phyloP scores from a whole-genome alignment of 106 monocot genomes.

The Cymbidium sinense region DNA sequence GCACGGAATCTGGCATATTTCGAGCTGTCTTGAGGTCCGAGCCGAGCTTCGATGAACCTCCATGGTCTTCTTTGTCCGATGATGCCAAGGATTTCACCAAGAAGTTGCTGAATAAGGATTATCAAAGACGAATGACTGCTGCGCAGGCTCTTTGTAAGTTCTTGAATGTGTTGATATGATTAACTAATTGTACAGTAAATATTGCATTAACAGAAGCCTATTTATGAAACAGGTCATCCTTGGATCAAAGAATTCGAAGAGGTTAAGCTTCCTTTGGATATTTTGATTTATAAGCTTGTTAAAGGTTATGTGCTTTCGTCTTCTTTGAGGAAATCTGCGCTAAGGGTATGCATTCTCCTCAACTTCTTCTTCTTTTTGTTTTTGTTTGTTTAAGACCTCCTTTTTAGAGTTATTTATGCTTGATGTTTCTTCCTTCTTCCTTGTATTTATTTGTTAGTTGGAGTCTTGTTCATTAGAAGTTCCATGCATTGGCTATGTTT shows the following conservation, averaged over 20 bases:
- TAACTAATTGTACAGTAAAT: slow-evolving; percentile 5
- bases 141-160: slow-evolving; percentile 50
- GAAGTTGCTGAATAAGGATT: slow-evolving; percentile 61
- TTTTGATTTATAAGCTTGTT: slow-evolving; percentile 66
- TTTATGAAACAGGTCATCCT: slow-evolving; percentile 63
- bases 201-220: slow-evolving; percentile 1
- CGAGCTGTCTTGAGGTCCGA: slow-evolving; percentile 48
- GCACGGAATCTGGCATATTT: slow-evolving; percentile 65
- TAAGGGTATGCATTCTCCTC: slow-evolving; percentile 43
- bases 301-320: slow-evolving; percentile 81
- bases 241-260: slow-evolving; percentile 60
- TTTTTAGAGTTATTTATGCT: too few relatives aligned
- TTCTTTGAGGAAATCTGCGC: slow-evolving; percentile 66
- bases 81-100: slow-evolving; percentile 59
- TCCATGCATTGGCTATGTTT: too few relatives aligned
- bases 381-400: too few relatives aligned
- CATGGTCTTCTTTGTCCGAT: slow-evolving; percentile 41
- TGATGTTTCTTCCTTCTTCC: too few relatives aligned
- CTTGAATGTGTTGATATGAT: background rate
- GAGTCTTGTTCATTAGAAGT: too few relatives aligned
- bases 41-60: slow-evolving; percentile 47
- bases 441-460: too few relatives aligned
- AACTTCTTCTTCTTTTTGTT: background rate
- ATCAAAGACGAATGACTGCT: slow-evolving; percentile 66
- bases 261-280: slow-evolving; percentile 45